Evolutionary conservation across 768 basidiomycete species (phyloP), one percentile per base, ranked within the genome.

Genomic region (Exidia glandulosa): DNA sequence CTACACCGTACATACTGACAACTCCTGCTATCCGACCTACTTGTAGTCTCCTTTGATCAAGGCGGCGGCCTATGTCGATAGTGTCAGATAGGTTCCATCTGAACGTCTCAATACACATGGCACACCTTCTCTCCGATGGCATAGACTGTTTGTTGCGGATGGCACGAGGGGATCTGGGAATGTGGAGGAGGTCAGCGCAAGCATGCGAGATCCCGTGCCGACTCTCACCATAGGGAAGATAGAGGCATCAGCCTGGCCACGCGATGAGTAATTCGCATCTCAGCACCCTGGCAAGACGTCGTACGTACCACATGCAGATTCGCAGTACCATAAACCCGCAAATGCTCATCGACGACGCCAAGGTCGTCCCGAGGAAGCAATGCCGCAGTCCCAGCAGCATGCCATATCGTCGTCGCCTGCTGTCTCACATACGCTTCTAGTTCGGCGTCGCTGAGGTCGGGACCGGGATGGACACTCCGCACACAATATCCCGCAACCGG

Each of bases 311-410:
- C 65, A 19, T 63, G 54, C 12, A 66, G 60, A 52, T 67, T 66
- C n/a, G 45, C 36, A 23, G 60, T 59, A 7, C 66, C 66, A 50
- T 65, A 65, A 14, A 66, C 65, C 31, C 56, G 48, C 48, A 66
- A 52, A 27, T 61, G 30, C 9, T 63, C 34, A 41, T 63, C 60
- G 31, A 66, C 66, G 29, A 66, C 66, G 16, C 65, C 65, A 29
- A 59, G 60, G 3, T 54, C 30, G 4, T 52, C 30, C 33, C 33
- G 58, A 4, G 61, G 65, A 10, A 62, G 45, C 62, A 66, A 60
- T 10, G 59, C 54, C 27, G 50, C 48, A 13, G 59, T 60, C 13
- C 59, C 59, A 25, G 60, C 57, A 19, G 57, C 16, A 41, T 57
- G 32, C 31, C 31, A 57, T 7, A 41, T 29, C 10, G 27, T 32